Conservation (phyloP, 441 rosid genomes). For the Gossypium davidsonii region DNA sequence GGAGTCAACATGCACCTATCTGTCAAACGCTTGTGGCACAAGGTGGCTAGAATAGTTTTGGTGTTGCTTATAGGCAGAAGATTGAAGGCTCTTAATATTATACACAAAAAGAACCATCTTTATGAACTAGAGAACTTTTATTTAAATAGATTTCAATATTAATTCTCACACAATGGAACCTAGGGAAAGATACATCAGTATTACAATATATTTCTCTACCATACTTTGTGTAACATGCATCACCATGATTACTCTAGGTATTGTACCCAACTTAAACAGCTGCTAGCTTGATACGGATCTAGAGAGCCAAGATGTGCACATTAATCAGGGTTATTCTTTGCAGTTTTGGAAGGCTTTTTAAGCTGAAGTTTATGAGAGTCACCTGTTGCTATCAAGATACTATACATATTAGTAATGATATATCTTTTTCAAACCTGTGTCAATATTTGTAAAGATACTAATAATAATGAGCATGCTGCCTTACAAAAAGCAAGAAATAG, state of each 20-base stretch:
- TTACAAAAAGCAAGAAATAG: not conserved
- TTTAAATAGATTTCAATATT: not conserved
- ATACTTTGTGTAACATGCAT: not conserved
- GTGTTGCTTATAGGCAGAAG: not conserved
- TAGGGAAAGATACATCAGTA: constrained; percentile 1
- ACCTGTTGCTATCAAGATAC: not conserved
- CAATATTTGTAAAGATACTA: not conserved
- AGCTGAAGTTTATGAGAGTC: not conserved
- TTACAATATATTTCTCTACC: not conserved
- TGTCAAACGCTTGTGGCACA: constrained; percentile 26
- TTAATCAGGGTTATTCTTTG: not conserved
- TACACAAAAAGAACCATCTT: not conserved
- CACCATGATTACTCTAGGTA: not conserved
- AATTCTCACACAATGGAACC: not conserved
- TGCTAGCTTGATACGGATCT: not conserved
- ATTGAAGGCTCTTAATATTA: not conserved
- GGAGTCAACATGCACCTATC: constrained; percentile 36
- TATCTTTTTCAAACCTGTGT: not conserved
- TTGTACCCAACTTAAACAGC: not conserved
- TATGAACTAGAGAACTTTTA: not conserved
- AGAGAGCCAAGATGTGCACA: not conserved
- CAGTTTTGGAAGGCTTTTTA: constrained; percentile 3
- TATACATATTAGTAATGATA: not conserved
- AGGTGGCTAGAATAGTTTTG: constrained; percentile 35
- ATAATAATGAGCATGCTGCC: not conserved